These are phyloP conservation scores for Iris macrosiphon DNA, from an alignment of 106 monocot species.

Conservation along the genomic window DNA sequence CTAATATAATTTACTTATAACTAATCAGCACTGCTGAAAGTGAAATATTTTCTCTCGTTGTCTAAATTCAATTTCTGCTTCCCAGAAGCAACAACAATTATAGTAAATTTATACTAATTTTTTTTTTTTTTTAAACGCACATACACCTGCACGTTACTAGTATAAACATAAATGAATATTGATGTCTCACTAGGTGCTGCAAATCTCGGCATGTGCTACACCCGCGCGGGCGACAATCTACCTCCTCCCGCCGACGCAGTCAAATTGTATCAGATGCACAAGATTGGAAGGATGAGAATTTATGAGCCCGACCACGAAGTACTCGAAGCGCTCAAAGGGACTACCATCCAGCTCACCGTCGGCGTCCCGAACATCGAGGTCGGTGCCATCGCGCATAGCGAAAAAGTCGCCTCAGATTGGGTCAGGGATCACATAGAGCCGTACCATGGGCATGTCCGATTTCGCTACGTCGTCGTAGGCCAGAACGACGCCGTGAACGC, in stretches of 20 bases:
- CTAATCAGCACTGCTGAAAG: too few species aligned
- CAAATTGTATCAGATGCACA: background rate
- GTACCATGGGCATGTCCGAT: background rate
- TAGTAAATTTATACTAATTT: too few species aligned
- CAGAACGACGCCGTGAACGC: constrained; percentile 15
- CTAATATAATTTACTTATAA: too few species aligned
- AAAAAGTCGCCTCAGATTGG: background rate
- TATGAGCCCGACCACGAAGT: constrained; percentile 2
- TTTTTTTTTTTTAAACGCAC: too few species aligned
- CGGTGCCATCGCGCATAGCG: background rate
- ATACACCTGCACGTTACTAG: too few species aligned
- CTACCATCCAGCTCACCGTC: constrained; percentile 16
- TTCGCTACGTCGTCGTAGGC: constrained; percentile 16
- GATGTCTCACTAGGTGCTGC: background rate
- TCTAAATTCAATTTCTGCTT: too few species aligned
- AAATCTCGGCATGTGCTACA: constrained; percentile 15
- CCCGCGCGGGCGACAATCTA: constrained; percentile 5
- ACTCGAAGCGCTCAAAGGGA: constrained; percentile 13
- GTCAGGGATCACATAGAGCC: background rate
- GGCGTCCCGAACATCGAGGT: constrained; percentile 7
- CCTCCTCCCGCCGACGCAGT: constrained; percentile 7
- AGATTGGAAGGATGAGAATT: constrained; percentile 13
- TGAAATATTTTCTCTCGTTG: too few species aligned
- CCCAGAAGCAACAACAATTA: too few species aligned
- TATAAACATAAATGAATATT: too few species aligned